Conservation (phyloP, 768 basidiomycete species). For the Cystofilobasidium capitatum region DNA sequence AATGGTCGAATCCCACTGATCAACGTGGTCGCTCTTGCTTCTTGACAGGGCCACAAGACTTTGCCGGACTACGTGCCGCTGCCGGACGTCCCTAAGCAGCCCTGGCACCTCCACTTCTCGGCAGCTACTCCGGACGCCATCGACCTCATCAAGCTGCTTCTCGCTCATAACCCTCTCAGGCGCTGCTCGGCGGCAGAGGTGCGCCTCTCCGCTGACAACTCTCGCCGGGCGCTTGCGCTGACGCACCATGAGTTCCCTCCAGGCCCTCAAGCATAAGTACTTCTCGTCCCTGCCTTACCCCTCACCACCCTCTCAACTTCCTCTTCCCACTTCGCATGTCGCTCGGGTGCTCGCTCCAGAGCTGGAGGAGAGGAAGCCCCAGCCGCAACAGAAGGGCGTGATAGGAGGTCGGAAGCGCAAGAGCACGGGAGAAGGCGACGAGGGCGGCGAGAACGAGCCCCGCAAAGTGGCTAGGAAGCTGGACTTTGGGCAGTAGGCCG, state of each 20-base stretch:
- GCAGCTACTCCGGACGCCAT: constrained; percentile 78
- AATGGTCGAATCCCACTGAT: not conserved
- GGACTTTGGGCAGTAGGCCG: constrained; percentile 24
- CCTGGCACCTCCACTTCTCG: constrained; percentile 76
- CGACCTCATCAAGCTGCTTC: constrained; percentile 66
- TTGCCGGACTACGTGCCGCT: constrained; percentile 82
- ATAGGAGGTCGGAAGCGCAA: constrained; percentile 30
- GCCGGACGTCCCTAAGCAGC: constrained; percentile 72
- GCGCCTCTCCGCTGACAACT: constrained; percentile 31
- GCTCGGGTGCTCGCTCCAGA: constrained; percentile 48
- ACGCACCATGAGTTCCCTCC: constrained; percentile 4
- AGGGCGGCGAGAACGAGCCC: constrained; percentile 21
- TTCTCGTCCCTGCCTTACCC: constrained; percentile 79
- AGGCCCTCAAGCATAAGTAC: constrained; percentile 82
- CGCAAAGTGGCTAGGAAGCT: constrained; percentile 32
- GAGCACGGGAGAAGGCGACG: constrained; percentile 28
- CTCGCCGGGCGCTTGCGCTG: not conserved
- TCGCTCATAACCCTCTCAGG: constrained; percentile 74
- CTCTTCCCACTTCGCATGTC: constrained; percentile 49
- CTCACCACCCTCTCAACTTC: constrained; percentile 76
- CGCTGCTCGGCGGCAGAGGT: constrained; percentile 74
- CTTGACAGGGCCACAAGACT: constrained; percentile 67
- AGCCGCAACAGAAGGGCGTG: constrained; percentile 29
- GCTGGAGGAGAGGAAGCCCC: constrained; percentile 30
- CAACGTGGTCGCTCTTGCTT: not conserved